Percentiles rank a stretch among this genome's conserved stretches.
These are phyloP conservation scores for Cutaneotrichosporon cutaneum DNA, from an alignment of 1,284 basidiomycete species.

Conservation along the genomic window DNA sequence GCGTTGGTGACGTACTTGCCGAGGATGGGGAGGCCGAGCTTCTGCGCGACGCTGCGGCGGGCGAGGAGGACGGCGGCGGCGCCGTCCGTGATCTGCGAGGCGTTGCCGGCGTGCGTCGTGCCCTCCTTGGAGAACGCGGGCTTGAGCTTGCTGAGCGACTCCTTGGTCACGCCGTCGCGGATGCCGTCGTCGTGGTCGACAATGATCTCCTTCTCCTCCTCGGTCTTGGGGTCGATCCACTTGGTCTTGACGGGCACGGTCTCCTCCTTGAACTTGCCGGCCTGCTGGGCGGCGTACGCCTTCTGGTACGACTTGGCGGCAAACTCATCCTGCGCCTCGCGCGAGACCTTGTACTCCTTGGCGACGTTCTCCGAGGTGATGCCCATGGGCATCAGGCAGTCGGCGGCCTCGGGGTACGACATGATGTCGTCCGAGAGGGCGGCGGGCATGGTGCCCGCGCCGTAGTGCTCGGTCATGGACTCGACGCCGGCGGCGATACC, in stretches of 20 bases:
- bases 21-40: slow-evolving; percentile 82
- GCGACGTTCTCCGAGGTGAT: slow-evolving; percentile 96
- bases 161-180: slow-evolving; percentile 82
- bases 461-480: slow-evolving; percentile 87
- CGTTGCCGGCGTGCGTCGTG: slow-evolving; percentile 87
- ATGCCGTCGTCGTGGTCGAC: slow-evolving; percentile 91
- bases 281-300: slow-evolving; percentile 80
- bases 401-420: slow-evolving; percentile 72
- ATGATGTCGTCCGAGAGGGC: slow-evolving; percentile 79
- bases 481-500: slow-evolving; percentile 96
- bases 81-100: slow-evolving; percentile 95
- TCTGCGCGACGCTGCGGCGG: slow-evolving; percentile 80
- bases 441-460: slow-evolving; percentile 67
- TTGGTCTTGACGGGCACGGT: slow-evolving; percentile 76
- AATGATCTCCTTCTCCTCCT: slow-evolving; percentile 72
- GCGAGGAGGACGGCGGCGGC: slow-evolving; percentile 91
- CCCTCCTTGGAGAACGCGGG: slow-evolving; percentile 88
- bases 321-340: slow-evolving; percentile 80
- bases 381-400: slow-evolving; percentile 91
- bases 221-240: slow-evolving; percentile 78
- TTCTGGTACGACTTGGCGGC: slow-evolving; percentile 79
- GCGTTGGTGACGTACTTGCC: slow-evolving; percentile 84
- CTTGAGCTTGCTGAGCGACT: slow-evolving; percentile 85
- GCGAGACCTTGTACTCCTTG: slow-evolving; percentile 72
- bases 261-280: slow-evolving; percentile 87